Evolutionary conservation across 441 rosid genomes (phyloP).

Genomic region (Viola pubescens): DNA sequence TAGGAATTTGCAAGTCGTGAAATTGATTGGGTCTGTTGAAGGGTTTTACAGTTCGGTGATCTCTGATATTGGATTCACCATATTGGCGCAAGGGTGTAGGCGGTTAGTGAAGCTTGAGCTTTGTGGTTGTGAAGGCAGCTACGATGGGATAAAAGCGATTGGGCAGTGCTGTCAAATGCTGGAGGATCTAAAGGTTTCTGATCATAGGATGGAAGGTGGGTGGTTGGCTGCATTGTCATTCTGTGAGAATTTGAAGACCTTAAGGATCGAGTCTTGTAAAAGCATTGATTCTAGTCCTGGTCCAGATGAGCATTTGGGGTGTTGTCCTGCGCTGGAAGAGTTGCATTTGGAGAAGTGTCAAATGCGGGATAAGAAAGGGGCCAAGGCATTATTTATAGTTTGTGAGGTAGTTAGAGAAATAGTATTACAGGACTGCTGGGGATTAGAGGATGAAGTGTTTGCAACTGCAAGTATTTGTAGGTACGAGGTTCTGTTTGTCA

Average conservation of each 20-base stretch:
- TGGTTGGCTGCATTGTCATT: conserved; percentile 68
- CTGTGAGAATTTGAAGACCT: conserved; percentile 65
- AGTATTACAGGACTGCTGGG: conserved; percentile 66
- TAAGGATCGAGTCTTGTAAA: conserved; percentile 56
- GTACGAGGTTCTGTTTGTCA: conserved; percentile 23
- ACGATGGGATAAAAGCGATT: conserved; percentile 72
- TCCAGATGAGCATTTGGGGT: conserved; percentile 47
- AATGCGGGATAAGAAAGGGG: conserved; percentile 43
- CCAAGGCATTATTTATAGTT: conserved; percentile 49
- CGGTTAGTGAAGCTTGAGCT: conserved; percentile 70
- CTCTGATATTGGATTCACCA: conserved; percentile 67
- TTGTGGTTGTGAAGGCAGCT: conserved; percentile 76
- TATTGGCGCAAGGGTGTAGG: conserved; percentile 69
- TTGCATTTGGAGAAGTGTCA: conserved; percentile 62
- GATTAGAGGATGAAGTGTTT: conserved; percentile 61
- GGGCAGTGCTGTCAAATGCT: conserved; percentile 89
- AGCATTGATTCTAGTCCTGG: conserved; percentile 52
- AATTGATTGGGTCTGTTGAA: conserved; percentile 41
- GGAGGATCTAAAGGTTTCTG: conserved; percentile 59
- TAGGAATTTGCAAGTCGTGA: conserved; percentile 56
- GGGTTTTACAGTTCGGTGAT: conserved; percentile 43
- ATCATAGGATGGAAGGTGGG: conserved; percentile 74
- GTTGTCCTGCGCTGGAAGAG: conserved; percentile 56
- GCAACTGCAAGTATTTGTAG: conserved; percentile 50
- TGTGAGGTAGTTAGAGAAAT: conserved; percentile 55